Percentiles rank a stretch among this genome's conserved stretches.
Evolutionary conservation across 148 eudicot species (phyloP).

Genomic region (Drosera capensis): DNA sequence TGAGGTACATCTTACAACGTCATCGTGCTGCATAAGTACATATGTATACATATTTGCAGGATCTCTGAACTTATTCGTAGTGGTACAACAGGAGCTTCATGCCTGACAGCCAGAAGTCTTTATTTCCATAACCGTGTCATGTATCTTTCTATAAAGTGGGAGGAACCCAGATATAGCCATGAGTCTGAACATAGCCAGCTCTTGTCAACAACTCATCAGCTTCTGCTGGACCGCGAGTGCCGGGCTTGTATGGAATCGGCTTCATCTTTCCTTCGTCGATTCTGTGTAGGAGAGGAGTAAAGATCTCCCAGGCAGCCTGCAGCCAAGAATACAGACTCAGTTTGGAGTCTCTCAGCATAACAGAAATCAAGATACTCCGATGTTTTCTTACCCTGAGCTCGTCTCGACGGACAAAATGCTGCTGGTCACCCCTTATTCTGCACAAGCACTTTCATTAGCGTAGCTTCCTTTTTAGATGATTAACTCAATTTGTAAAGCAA

Average conservation of each 20-base stretch:
- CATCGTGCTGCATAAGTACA: no score
- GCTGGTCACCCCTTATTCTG: conserved; percentile 94
- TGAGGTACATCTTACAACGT: no score
- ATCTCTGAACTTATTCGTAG: no score
- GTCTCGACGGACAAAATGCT: conserved; percentile 90
- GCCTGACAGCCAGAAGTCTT: no score
- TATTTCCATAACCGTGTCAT: no score
- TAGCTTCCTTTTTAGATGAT: neutral
- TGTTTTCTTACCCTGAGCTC: conserved; percentile 52
- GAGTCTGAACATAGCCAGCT: conserved; percentile 78
- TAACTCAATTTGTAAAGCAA: no score
- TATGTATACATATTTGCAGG: no score
- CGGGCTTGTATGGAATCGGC: conserved; percentile 49
- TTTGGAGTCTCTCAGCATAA: neutral
- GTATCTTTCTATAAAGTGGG: conserved; percentile 36
- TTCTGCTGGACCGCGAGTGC: conserved; percentile 77
- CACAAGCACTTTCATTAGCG: conserved; percentile 2
- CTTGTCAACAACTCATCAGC: conserved; percentile 55
- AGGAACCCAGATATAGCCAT: conserved; percentile 82
- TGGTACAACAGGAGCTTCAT: no score
- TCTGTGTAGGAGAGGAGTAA: conserved; percentile 78
- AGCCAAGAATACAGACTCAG: conserved; percentile 2
- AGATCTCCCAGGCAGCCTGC: conserved; percentile 96
- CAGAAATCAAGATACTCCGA: neutral
- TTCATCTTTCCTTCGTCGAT: conserved; percentile 55